Base-by-base conservation (phyloP, 2,329 filamentous ascomycete genomes). In the Fusarium sp. region DNA sequence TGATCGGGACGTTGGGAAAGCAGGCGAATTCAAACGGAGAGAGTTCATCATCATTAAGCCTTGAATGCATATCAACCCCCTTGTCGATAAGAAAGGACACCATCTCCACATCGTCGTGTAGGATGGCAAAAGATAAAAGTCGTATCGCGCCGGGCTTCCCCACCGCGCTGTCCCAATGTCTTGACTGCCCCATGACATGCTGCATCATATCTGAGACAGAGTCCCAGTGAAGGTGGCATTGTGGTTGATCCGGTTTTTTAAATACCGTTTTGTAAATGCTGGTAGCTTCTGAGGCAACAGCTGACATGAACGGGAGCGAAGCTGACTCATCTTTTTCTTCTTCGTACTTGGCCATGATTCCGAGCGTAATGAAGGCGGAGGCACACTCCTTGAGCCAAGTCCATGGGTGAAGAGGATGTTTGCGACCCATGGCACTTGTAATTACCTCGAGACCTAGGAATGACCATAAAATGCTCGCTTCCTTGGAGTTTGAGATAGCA, bases 21-120 rank as follows among this genome's bases (percentile, higher is more conserved):
- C 59, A 67, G 14, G 68, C 56, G 14, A 64, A 27, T 1, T 68
- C 64, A 14, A 70, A 20, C 4, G 68, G 48, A 5, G 68, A 64
- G 1, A 70, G 20, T 3, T 0, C 5, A 16, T 43, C 54, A 1
- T 0, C 5, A 16, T 43, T 45, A 1, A 34, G 7, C 7, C 37
- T 57, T 8, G 25, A 11, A 32, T 65, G 60, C 18, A 56, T 7
- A 4, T 64, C 27, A 0, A 58, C 56, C 2, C 65, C 64, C 13
- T 18, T 52, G 4, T 43, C 25, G 6, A 67, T 0, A 5, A 64
- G 60, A 1, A 68, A 5, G 4, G 32, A 10, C 2, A 61, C 32
- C 56, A 70, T 61, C 5, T 8, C 9, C 2, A 14, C 4, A 11
- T 70, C 64, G 9, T 64, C 3, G 13, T 64, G 37, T 9, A 50